A percentile compares a stretch with the other conserved stretches of the same genome.
phyloP scores from a whole-genome alignment of 2,329 filamentous ascomycete species.

The Sodiomyces alkalinus region DNA sequence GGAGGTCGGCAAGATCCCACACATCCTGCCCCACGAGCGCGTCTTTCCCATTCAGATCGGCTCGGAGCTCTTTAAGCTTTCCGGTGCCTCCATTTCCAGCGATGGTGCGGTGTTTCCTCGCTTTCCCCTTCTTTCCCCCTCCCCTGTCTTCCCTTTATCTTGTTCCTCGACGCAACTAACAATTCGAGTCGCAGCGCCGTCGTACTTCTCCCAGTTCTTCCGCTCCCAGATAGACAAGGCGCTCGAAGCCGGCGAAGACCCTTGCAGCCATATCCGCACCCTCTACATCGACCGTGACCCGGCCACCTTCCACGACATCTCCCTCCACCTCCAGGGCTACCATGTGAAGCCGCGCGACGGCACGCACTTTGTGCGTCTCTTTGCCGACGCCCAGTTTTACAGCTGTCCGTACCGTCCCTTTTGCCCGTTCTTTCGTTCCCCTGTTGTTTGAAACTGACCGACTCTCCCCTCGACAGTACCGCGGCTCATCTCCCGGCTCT shows the following conservation, averaged over 20 bases:
- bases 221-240: constrained; percentile 59
- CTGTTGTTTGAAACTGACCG: too few species aligned
- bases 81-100: constrained; percentile 57
- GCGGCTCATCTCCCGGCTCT: constrained; percentile 77
- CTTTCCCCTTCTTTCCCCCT: too few species aligned
- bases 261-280: constrained; percentile 45
- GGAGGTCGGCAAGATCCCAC: constrained; percentile 32
- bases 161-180: constrained; percentile 7
- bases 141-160: background rate
- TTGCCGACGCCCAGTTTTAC: constrained; percentile 93
- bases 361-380: constrained; percentile 78
- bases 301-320: constrained; percentile 75
- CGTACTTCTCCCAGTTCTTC: constrained; percentile 94
- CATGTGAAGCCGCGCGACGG: constrained; percentile 70
- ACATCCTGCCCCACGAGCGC: constrained; percentile 51
- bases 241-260: constrained; percentile 40
- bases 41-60: constrained; percentile 66
- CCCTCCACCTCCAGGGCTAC: constrained; percentile 82
- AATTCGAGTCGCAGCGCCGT: constrained; percentile 52
- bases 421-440: too few species aligned
- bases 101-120: constrained; percentile 52
- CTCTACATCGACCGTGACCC: constrained; percentile 94
- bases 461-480: constrained; percentile 52
- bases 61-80: constrained; percentile 56
- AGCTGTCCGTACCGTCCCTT: constrained; percentile 46